phyloP scores from a whole-genome alignment of 1,139 yeast species.

The Yamadazyma triangularis region DNA sequence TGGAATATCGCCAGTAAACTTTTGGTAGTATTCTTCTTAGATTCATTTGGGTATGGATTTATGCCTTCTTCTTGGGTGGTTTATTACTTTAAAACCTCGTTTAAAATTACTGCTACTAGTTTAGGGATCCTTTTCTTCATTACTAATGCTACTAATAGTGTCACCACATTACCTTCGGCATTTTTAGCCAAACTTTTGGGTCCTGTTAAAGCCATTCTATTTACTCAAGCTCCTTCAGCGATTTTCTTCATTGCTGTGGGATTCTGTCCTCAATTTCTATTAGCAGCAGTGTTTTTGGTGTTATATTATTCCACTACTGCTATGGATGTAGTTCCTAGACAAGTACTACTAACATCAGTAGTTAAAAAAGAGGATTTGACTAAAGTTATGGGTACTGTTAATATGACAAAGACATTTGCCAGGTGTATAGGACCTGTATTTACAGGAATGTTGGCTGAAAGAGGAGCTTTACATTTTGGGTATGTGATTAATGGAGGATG shows the following conservation, averaged over 20 bases:
- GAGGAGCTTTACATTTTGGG: conserved; percentile 47
- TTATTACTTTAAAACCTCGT: conserved; percentile 57
- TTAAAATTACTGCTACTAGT: conserved; percentile 35
- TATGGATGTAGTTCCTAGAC: conserved; percentile 92
- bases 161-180: conserved; percentile 59
- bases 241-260: conserved; percentile 43
- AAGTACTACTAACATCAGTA: conserved; percentile 66
- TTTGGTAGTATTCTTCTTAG: conserved; percentile 58
- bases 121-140: conserved; percentile 55
- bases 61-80: conserved; percentile 88
- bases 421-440: conserved; percentile 76
- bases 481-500: conserved; percentile 62
- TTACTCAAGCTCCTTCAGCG: conserved; percentile 81
- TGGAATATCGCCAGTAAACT: conserved; percentile 32
- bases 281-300: conserved; percentile 50
- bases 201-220: conserved; percentile 70
- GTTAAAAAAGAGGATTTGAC: conserved; percentile 63
- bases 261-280: conserved; percentile 15
- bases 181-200: conserved; percentile 64
- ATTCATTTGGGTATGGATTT: conserved; percentile 83
- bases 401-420: conserved; percentile 81
- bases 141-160: conserved; percentile 41
- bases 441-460: conserved; percentile 68
- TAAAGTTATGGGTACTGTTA: conserved; percentile 78
- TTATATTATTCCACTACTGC: conserved; percentile 56